Evolutionary conservation across 371 early-diverging fungal genomes (phyloP).

Genomic region (Mucor ambiguus): DNA sequence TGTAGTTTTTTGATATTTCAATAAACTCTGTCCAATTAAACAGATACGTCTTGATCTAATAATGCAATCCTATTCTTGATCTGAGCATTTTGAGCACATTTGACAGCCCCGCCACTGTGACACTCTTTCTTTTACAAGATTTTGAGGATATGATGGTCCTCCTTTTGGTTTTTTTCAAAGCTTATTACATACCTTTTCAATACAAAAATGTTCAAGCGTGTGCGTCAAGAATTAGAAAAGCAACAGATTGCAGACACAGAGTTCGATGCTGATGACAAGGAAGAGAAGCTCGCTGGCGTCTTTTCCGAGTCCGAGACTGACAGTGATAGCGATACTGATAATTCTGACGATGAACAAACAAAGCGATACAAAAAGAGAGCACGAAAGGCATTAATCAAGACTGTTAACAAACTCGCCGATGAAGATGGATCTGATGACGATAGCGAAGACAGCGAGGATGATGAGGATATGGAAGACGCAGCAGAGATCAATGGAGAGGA

Average conservation of each 20-base stretch:
- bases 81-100: not conserved
- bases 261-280: constrained; percentile 27
- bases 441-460: constrained; percentile 18
- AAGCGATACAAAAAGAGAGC: constrained; percentile 22
- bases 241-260: constrained; percentile 37
- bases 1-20: not conserved
- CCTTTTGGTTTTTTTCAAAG: not conserved
- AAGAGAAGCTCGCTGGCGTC: constrained; percentile 34
- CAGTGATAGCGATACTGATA: constrained; percentile 21
- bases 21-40: not conserved
- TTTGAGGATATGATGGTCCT: not conserved
- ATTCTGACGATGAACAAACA: constrained; percentile 34
- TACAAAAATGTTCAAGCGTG: constrained; percentile 42
- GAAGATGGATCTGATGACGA: constrained; percentile 11
- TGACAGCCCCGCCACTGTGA: constrained; percentile 5
- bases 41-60: not conserved
- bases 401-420: constrained; percentile 18
- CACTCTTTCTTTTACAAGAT: not conserved
- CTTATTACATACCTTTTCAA: not conserved
- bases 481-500: constrained; percentile 8
- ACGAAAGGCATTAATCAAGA: constrained; percentile 18
- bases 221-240: constrained; percentile 39
- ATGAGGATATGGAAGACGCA: constrained; percentile 12
- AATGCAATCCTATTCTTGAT: not conserved
- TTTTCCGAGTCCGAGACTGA: constrained; percentile 31